Conservation (phyloP, 768 basidiomycete genomes). For the Hypsizygus marmoreus region DNA sequence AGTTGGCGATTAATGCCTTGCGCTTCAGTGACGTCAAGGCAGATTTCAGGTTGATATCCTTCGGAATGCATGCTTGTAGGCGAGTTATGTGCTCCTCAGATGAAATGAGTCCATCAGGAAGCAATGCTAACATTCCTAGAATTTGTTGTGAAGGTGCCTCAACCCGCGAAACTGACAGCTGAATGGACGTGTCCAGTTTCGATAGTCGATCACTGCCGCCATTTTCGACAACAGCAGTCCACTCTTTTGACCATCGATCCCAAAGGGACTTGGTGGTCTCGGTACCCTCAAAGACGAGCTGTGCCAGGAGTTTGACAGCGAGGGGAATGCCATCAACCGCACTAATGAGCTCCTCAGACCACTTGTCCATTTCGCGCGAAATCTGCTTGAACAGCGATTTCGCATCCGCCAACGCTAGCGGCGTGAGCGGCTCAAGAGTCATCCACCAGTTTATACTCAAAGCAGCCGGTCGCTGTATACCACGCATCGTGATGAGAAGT, state of each 20-base stretch:
- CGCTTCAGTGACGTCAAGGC: no score
- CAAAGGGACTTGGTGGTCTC: slow-evolving; percentile 20
- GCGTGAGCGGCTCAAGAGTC: neutral
- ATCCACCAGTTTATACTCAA: no score
- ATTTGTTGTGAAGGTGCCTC: slow-evolving; percentile 16
- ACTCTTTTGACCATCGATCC: slow-evolving; percentile 17
- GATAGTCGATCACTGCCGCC: slow-evolving; percentile 20
- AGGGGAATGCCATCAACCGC: neutral
- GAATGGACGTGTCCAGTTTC: slow-evolving; percentile 23
- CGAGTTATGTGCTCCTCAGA: neutral
- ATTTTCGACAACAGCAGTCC: slow-evolving; percentile 18
- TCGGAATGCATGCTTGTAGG: no score
- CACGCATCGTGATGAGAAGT: slow-evolving; percentile 2
- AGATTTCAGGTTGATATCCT: no score
- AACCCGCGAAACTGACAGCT: slow-evolving; percentile 21
- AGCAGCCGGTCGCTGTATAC: slow-evolving; percentile 7
- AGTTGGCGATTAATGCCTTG: no score
- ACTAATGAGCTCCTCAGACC: neutral
- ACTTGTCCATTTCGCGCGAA: neutral
- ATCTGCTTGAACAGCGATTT: neutral
- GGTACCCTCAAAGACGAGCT: slow-evolving; percentile 20
- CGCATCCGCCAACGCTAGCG: neutral
- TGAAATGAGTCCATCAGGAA: slow-evolving; percentile 24
- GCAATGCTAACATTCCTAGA: slow-evolving; percentile 20
- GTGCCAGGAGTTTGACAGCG: slow-evolving; percentile 14